Percentiles rank a stretch among this genome's conserved stretches.
Conservation (phyloP, 73 alveolate species). For the Vitrella brassicaformis region DNA sequence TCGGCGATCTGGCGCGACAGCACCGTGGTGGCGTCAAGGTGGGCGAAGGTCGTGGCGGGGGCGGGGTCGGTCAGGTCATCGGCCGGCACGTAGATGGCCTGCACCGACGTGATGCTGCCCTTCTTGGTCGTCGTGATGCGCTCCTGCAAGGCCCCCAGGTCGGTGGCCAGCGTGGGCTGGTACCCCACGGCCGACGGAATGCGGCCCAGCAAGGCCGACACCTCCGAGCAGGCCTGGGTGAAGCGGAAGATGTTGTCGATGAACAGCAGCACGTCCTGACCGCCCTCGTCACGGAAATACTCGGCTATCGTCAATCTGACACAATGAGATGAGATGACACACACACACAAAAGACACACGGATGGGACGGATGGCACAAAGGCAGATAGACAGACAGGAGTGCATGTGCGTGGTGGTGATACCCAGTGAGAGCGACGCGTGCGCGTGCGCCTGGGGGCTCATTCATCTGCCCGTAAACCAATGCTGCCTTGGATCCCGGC, state of each 20-base stretch:
- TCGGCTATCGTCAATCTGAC: slow-evolving; percentile 85
- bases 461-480: slow-evolving; percentile 93
- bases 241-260: slow-evolving; percentile 92
- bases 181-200: slow-evolving; percentile 96
- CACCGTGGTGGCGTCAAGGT: slow-evolving; percentile 94
- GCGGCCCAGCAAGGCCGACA: slow-evolving; percentile 95
- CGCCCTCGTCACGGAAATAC: slow-evolving; percentile 93
- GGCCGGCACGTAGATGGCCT: slow-evolving; percentile 92
- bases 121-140: slow-evolving; percentile 89
- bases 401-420: too few species aligned
- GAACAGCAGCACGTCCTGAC: slow-evolving; percentile 91
- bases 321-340: too few species aligned
- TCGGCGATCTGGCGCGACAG: slow-evolving; percentile 76
- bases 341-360: too few species aligned
- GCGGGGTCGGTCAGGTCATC: slow-evolving; percentile 95
- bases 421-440: slow-evolving; percentile 77
- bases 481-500: slow-evolving; percentile 79
- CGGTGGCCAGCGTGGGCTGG: slow-evolving; percentile 94
- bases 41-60: slow-evolving; percentile 97
- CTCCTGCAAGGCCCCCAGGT: slow-evolving; percentile 81
- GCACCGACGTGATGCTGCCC: slow-evolving; percentile 94
- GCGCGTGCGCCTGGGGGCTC: slow-evolving; percentile 99
- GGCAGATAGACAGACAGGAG: slow-evolving; percentile 82
- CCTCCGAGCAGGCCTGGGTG: slow-evolving; percentile 95
- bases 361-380: too few species aligned